Base-by-base conservation (phyloP, 805 yeast species). In the Naumovozyma baii region DNA sequence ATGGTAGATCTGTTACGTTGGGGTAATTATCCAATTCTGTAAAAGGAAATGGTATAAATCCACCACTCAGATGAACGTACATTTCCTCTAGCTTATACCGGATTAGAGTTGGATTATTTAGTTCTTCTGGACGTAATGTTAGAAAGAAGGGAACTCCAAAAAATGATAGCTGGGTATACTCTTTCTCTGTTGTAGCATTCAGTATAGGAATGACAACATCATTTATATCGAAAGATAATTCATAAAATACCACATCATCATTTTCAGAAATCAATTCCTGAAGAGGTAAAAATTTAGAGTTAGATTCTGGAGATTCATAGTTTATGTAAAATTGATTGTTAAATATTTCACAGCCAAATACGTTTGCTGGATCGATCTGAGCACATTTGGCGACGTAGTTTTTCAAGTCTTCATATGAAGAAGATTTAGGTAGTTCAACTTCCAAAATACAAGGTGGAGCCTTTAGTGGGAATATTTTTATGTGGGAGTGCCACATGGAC, bases 71-170 rank as follows among this genome's bases (percentile, higher is more conserved):
- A 41, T 69, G 72, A n/a, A 59, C 60, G 44, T 69, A 72, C 40
- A 63, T 58, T 30, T 62, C 59, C 39, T 78, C 78, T 20, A 86
- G 49, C 49, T 80, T 82, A 17, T 56, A 54, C 46, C 81, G 62
- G 5, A 87, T 76, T 1, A 58, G 51, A 4, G 80, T 81, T 52
- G 73, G 77, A 18, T 84, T 77, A 2, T 52, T 50, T 4, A 69
- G 57, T 30, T 83, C 90, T 1, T 66, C 67, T 28, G 66, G 64
- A 2, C 69, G 38, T 10, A 86, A 51, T 0, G 77, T 69, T 20
- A 87, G 66, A 48, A 87, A 78, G 49, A 85, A 76, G 2, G 97
- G 97, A 1, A 79, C 57, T 2, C 87, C 94, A 61, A 86, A 83
- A 1, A 78, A 60, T 33, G 68, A 68, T 1, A 70, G 66, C 10